phyloP scores from a whole-genome alignment of 257 asterid genomes.

The Ocimum tenuiflorum region DNA sequence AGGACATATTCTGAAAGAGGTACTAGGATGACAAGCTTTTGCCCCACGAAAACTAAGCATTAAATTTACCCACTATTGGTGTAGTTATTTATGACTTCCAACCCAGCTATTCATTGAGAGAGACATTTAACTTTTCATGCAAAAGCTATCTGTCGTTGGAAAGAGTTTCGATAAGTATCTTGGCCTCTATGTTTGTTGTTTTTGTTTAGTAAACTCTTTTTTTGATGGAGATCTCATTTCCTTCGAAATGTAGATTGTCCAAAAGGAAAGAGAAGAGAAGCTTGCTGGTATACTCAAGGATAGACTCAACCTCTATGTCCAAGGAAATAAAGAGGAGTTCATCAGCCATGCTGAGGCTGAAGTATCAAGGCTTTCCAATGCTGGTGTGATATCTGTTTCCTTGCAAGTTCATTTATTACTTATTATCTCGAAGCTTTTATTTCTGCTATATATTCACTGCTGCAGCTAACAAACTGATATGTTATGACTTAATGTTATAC shows the following conservation, averaged over 20 bases:
- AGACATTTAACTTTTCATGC: neutral
- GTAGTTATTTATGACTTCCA: too few species aligned
- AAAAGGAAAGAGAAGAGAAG: slow-evolving; percentile 94
- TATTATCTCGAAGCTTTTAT: neutral
- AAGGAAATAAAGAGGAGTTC: slow-evolving; percentile 85
- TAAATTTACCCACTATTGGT: too few species aligned
- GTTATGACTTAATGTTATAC: slow-evolving; percentile 21
- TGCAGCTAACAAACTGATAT: slow-evolving; percentile 11
- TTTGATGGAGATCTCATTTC: neutral
- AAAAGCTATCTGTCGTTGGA: too few species aligned
- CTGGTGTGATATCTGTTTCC: slow-evolving; percentile 43
- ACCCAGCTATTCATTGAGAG: neutral
- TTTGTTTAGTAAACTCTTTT: too few species aligned
- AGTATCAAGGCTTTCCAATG: slow-evolving; percentile 77
- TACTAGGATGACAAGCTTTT: too few species aligned
- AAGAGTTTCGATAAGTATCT: too few species aligned
- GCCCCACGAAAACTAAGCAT: too few species aligned
- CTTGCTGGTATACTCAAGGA: slow-evolving; percentile 72
- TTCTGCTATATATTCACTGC: neutral
- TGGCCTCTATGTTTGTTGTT: too few species aligned
- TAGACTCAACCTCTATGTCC: slow-evolving; percentile 76
- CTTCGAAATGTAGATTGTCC: slow-evolving; percentile 50
- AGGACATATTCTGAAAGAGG: too few species aligned
- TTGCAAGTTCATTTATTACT: neutral
- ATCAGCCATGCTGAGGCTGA: slow-evolving; percentile 70